Evolutionary conservation across 495 filamentous ascomycete genomes (phyloP).

Genomic region (Evansstolkia leycettana): DNA sequence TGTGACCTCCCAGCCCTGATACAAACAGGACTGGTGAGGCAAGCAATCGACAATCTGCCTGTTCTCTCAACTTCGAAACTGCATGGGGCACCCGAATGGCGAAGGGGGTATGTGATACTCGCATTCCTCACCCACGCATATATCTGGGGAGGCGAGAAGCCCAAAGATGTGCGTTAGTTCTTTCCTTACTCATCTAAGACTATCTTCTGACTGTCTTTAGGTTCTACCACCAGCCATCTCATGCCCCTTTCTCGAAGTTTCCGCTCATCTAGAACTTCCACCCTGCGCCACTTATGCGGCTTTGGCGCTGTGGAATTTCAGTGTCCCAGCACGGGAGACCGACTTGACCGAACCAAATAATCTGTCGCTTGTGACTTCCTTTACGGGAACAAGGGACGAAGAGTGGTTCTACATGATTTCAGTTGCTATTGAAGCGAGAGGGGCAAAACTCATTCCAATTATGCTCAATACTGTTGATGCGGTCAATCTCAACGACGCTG

Average conservation of each 20-base stretch:
- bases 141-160: slow-evolving; percentile 84
- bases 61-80: slow-evolving; percentile 65
- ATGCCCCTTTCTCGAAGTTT: slow-evolving; percentile 69
- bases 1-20: slow-evolving; percentile 68
- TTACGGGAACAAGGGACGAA: slow-evolving; percentile 87
- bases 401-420: slow-evolving; percentile 97
- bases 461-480: slow-evolving; percentile 80
- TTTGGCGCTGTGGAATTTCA: slow-evolving; percentile 88
- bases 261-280: slow-evolving; percentile 67
- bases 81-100: slow-evolving; percentile 73
- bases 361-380: slow-evolving; percentile 66
- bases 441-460: slow-evolving; percentile 66
- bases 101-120: slow-evolving; percentile 75
- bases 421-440: slow-evolving; percentile 87
- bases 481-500: slow-evolving; percentile 46
- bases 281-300: slow-evolving; percentile 90
- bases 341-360: slow-evolving; percentile 74
- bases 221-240: slow-evolving; percentile 71
- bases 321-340: slow-evolving; percentile 55
- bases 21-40: slow-evolving; percentile 58
- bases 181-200: neutral
- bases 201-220: slow-evolving; percentile 24
- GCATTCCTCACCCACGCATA: slow-evolving; percentile 85
- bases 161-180: slow-evolving; percentile 46
- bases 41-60: slow-evolving; percentile 63